These are phyloP conservation scores for Hypoxylon intermedium DNA, from an alignment of 495 filamentous ascomycete genomes.

Conservation along the genomic window DNA sequence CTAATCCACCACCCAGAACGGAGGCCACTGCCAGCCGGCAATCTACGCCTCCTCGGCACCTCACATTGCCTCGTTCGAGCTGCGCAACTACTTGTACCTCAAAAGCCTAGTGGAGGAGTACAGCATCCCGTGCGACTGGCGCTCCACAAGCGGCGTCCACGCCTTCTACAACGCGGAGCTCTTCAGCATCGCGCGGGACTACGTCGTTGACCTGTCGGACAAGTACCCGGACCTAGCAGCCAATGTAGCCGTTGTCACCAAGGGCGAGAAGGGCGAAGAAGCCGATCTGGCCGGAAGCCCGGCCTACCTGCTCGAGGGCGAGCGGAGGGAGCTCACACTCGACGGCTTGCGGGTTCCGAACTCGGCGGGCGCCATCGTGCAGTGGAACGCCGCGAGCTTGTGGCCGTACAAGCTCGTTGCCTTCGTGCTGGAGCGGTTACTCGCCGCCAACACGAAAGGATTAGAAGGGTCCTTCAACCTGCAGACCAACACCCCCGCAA, in stretches of 20 bases:
- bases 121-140: slow-evolving; percentile 69
- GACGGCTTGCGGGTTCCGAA: slow-evolving; percentile 47
- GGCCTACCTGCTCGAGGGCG: slow-evolving; percentile 35
- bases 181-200: slow-evolving; percentile 57
- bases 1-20: slow-evolving; percentile 58
- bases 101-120: slow-evolving; percentile 57
- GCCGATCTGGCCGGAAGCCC: slow-evolving; percentile 40
- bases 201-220: slow-evolving; percentile 51
- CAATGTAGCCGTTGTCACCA: slow-evolving; percentile 38
- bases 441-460: slow-evolving; percentile 41
- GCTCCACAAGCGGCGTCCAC: slow-evolving; percentile 57
- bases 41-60: slow-evolving; percentile 57
- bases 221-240: slow-evolving; percentile 60
- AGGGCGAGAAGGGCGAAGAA: slow-evolving; percentile 13
- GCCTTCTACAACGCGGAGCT: slow-evolving; percentile 58
- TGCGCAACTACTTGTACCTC: slow-evolving; percentile 63
- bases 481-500: slow-evolving; percentile 76
- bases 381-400: slow-evolving; percentile 55
- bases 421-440: slow-evolving; percentile 64
- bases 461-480: slow-evolving; percentile 62
- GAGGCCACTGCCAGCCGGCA: slow-evolving; percentile 75
- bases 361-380: slow-evolving; percentile 55
- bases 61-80: slow-evolving; percentile 68
- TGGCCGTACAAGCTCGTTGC: slow-evolving; percentile 87
- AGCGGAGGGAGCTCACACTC: slow-evolving; percentile 37